These are phyloP conservation scores for Cryphonectria radicalis DNA, from an alignment of 2,329 filamentous ascomycete genomes.

Conservation along the genomic window DNA sequence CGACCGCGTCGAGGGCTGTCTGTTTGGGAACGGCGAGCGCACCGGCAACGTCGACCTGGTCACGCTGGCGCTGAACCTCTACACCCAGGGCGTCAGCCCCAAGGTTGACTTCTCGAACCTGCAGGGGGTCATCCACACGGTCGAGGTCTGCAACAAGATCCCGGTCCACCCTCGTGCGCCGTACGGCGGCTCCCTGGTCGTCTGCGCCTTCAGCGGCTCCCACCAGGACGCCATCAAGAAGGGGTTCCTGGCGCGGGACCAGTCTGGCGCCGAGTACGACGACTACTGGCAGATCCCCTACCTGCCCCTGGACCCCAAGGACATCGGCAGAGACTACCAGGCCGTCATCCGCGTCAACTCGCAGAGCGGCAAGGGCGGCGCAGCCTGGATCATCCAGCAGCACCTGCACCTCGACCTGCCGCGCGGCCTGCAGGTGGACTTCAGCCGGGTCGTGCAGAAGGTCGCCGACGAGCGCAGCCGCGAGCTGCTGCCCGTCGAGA, in stretches of 20 bases:
- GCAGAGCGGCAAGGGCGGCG: constrained; percentile 91
- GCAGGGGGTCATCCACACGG: constrained; percentile 80
- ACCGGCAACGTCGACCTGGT: constrained; percentile 96
- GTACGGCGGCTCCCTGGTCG: constrained; percentile 89
- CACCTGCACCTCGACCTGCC: constrained; percentile 91
- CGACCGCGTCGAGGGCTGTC: constrained; percentile 89
- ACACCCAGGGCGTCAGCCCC: constrained; percentile 87
- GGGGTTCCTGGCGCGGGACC: constrained; percentile 74
- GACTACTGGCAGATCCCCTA: constrained; percentile 86
- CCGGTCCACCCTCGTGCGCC: constrained; percentile 87
- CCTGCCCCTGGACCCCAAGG: constrained; percentile 87
- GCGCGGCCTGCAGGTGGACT: constrained; percentile 88
- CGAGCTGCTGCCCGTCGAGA: constrained; percentile 83
- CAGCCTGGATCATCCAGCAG: constrained; percentile 90
- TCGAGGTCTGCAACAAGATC: constrained; percentile 94
- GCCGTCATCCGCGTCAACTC: constrained; percentile 98
- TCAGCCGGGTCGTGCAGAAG: constrained; percentile 83
- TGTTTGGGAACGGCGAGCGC: constrained; percentile 93
- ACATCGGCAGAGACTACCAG: constrained; percentile 97
- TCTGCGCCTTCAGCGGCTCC: constrained; percentile 87
- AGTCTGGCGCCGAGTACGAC: constrained; percentile 61
- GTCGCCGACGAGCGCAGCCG: constrained; percentile 79
- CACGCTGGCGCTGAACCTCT: constrained; percentile 89
- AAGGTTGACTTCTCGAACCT: constrained; percentile 92
- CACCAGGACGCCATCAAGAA: constrained; percentile 98